phyloP scores from a whole-genome alignment of 441 rosid genomes.

The Pelargonium australe region DNA sequence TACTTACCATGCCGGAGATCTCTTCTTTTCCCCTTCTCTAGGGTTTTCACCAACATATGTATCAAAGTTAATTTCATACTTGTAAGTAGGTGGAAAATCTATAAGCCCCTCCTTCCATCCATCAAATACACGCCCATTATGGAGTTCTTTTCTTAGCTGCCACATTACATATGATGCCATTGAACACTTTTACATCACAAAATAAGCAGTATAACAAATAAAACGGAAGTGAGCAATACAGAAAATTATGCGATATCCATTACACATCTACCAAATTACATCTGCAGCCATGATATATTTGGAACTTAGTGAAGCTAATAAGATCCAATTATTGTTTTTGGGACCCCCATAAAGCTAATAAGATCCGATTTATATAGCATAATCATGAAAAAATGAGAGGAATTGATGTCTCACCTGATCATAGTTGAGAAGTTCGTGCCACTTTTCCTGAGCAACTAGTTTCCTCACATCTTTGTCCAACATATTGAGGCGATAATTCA shows the following conservation, averaged over 20 bases:
- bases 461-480: slow-evolving; percentile 65
- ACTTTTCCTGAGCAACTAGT: slow-evolving; percentile 59
- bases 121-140: slow-evolving; percentile 71
- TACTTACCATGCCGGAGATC: slow-evolving; percentile 94
- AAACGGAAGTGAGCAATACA: not conserved
- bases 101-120: slow-evolving; percentile 94
- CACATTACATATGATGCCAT: slow-evolving; percentile 22
- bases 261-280: not conserved
- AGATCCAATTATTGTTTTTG: not conserved
- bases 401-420: slow-evolving; percentile 54
- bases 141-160: slow-evolving; percentile 71
- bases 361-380: not conserved
- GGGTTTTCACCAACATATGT: slow-evolving; percentile 69
- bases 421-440: slow-evolving; percentile 69
- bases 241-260: not conserved
- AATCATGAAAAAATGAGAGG: slow-evolving; percentile 5
- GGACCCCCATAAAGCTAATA: not conserved
- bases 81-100: slow-evolving; percentile 89
- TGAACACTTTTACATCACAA: not conserved
- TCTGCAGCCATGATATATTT: not conserved
- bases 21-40: slow-evolving; percentile 80
- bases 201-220: not conserved
- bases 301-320: not conserved
- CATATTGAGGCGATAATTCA: slow-evolving; percentile 87
- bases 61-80: slow-evolving; percentile 73